Evolutionary conservation across 352 stramenopile species (phyloP).

Genomic region (Phytophthora pinifolia): DNA sequence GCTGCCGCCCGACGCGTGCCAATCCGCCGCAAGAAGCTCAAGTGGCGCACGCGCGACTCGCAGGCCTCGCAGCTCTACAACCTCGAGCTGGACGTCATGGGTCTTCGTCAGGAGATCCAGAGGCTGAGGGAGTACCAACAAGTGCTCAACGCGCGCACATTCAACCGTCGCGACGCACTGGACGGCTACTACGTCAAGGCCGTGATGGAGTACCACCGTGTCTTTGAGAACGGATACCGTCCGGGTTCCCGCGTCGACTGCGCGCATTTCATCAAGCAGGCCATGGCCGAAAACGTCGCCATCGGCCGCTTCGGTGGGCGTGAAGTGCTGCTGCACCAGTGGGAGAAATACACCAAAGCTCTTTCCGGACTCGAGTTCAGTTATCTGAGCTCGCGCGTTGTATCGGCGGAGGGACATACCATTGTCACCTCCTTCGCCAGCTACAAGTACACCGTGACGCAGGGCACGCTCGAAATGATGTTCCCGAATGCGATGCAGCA

Average conservation of each 20-base stretch:
- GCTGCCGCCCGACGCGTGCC: constrained; percentile 13
- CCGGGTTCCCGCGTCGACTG: constrained; percentile 21
- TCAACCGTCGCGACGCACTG: constrained; percentile 44
- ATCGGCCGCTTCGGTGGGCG: constrained; percentile 45
- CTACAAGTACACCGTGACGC: constrained; percentile 44
- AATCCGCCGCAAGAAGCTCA: constrained; percentile 37
- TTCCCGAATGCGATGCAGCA: constrained; percentile 44
- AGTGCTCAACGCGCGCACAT: constrained; percentile 27
- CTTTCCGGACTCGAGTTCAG: constrained; percentile 39
- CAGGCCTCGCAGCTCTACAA: constrained; percentile 64
- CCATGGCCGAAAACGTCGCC: constrained; percentile 50
- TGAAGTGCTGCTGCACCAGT: constrained; percentile 53
- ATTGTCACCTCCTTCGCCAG: constrained; percentile 43
- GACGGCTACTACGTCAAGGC: constrained; percentile 51
- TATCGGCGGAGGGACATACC: constrained; percentile 15
- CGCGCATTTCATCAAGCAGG: constrained; percentile 38
- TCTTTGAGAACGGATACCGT: constrained; percentile 54
- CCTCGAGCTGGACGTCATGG: constrained; percentile 51
- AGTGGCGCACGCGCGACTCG: constrained; percentile 54
- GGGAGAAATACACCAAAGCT: constrained; percentile 46
- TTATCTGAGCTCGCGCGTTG: constrained; percentile 35
- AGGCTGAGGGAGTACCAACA: constrained; percentile 32
- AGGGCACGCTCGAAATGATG: constrained; percentile 49
- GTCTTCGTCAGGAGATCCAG: constrained; percentile 47
- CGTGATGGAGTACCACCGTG: constrained; percentile 55